Conservation (phyloP, 225 moss, liverwort and hornwort species). For the Physcomitrium patens region DNA sequence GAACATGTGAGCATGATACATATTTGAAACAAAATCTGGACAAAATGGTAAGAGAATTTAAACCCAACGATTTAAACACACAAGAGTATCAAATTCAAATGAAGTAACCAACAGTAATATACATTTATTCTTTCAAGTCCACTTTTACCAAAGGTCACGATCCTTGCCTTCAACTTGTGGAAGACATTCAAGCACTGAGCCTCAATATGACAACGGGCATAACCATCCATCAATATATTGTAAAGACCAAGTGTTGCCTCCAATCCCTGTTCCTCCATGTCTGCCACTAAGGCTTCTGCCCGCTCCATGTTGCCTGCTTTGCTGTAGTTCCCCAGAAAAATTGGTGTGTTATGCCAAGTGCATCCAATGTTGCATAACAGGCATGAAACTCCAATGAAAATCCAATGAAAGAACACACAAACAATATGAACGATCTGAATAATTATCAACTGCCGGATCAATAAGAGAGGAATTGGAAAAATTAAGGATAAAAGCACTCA, state of each 20-base stretch:
- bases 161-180: conserved; percentile 57
- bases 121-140: not conserved
- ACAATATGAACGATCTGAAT: conserved; percentile 8
- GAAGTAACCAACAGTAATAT: not conserved
- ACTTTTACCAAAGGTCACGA: not conserved
- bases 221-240: conserved; percentile 79
- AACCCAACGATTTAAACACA: not conserved
- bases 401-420: not conserved
- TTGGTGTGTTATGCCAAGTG: conserved; percentile 4
- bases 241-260: conserved; percentile 64
- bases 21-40: no score
- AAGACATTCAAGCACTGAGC: conserved; percentile 62
- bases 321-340: conserved; percentile 40
- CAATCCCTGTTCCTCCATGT: conserved; percentile 72
- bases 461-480: not conserved
- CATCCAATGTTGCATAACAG: not conserved
- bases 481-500: not conserved
- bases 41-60: no score
- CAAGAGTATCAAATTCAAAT: not conserved
- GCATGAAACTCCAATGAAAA: not conserved
- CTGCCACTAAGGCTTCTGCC: conserved; percentile 66
- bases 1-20: conserved; percentile 18
- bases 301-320: conserved; percentile 75
- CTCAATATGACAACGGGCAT: conserved; percentile 62
- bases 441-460: not conserved